Conservation (phyloP, 208 protist genomes). For the Trypanosoma brucei region DNA sequence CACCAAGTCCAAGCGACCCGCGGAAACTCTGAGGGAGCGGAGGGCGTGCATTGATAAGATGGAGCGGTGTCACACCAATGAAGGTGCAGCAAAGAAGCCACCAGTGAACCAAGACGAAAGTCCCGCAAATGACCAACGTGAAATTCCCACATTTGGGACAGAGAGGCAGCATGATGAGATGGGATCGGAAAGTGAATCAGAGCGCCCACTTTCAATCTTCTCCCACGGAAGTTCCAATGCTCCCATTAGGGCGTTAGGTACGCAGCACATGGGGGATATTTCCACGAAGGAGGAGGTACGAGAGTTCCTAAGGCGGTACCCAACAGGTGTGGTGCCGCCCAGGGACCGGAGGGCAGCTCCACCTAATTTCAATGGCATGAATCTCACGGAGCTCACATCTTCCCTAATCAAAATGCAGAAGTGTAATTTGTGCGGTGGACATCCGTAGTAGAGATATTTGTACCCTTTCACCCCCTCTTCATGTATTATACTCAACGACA, state of each 20-base stretch:
- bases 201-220: constrained; percentile 56
- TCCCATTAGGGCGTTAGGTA: constrained; percentile 61
- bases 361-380: constrained; percentile 26
- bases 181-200: constrained; percentile 7
- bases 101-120: neutral
- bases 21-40: neutral
- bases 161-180: neutral
- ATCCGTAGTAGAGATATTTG: no score
- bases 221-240: constrained; percentile 71
- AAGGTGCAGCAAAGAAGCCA: neutral
- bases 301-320: constrained; percentile 39
- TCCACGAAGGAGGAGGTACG: constrained; percentile 53
- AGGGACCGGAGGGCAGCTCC: neutral
- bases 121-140: neutral
- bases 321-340: constrained; percentile 36
- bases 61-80: neutral
- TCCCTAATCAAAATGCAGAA: constrained; percentile 53
- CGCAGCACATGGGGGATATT: constrained; percentile 42
- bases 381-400: constrained; percentile 45
- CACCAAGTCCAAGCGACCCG: neutral
- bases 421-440: neutral
- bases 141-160: constrained; percentile 1
- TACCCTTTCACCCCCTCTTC: no score
- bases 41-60: constrained; percentile 11
- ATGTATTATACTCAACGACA: no score